These are phyloP conservation scores for Vitis riparia DNA, from an alignment of 164 flowering plant species.

Conservation along the genomic window DNA sequence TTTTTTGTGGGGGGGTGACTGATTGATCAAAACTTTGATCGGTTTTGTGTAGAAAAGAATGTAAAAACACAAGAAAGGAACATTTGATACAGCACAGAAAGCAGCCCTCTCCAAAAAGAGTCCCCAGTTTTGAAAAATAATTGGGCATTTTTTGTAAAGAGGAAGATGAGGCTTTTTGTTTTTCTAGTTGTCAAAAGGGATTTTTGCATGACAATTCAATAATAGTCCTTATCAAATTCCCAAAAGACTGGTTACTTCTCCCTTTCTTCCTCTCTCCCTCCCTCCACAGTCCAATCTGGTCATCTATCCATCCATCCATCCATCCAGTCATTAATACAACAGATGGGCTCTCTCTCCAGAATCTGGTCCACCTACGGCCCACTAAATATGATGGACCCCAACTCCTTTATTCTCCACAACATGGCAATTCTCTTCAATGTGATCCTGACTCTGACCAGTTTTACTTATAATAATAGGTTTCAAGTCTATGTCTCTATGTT, in stretches of 20 bases:
- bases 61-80: slow-evolving; percentile 7
- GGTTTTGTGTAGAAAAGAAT: slow-evolving; percentile 16
- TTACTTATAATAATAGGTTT: neutral
- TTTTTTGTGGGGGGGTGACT: neutral
- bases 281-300: slow-evolving; percentile 11
- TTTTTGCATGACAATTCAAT: slow-evolving; percentile 20
- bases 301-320: neutral
- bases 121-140: slow-evolving; percentile 27
- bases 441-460: slow-evolving; percentile 9
- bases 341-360: slow-evolving; percentile 14
- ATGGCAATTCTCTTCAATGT: slow-evolving; percentile 10
- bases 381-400: slow-evolving; percentile 29
- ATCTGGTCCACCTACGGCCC: slow-evolving; percentile 28
- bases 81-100: slow-evolving; percentile 18
- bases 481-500: slow-evolving; percentile 28
- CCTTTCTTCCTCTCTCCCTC: slow-evolving; percentile 10
- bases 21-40: neutral
- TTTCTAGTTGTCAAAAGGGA: neutral
- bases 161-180: slow-evolving; percentile 61
- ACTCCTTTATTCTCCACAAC: slow-evolving; percentile 12
- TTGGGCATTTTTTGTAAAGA: slow-evolving; percentile 41
- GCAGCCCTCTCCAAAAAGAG: slow-evolving; percentile 60
- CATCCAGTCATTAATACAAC: slow-evolving; percentile 3
- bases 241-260: neutral
- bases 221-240: neutral